Base-by-base conservation (phyloP, 345 rosid genomes). In the Melaleuca quinquenervia region DNA sequence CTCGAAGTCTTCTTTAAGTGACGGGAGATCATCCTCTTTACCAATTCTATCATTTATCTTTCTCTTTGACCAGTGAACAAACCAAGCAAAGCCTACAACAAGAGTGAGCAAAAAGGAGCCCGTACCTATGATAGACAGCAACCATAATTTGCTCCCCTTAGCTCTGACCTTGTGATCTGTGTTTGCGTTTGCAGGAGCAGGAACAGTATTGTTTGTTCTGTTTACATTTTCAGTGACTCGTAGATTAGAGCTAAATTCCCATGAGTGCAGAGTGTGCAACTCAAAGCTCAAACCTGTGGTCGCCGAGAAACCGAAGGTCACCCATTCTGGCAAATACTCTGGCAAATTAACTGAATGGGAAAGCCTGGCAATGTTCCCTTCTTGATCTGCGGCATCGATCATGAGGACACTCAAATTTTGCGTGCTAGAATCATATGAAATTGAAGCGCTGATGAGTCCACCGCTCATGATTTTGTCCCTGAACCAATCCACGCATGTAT, bases 261-360 rank as follows among this genome's bases (percentile, higher is more conserved):
- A 87, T 12, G 85, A 87, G 32, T 50, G 11, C 64, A 86, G 64
- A 48, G 52, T 60, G 21, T 87, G 85, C 11, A 84, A 56, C 85
- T 85, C 85, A 14, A 22, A 74, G 12, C 6, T 29, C 49, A 13
- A 3, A 5, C 83, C 85, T 6, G 54, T 89, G 32, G 85, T 13
- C 2, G 64, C 86, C 7, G 91, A 89, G 84, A 89, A 89, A 49
- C 88, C 89, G 45, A 89, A 26, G 44, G 85, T 83, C 16, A 89
- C 88, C 84, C 85, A 82, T 49, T 87, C 88, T 16, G 88, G 88
- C 32, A 89, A 84, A 62, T 82, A 50, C 24, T 44, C 21, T 21
- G 48, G 20, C 55, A 85, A 29, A 55, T 88, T 82, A 27, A 88
- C 54, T 0, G 36, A 49, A 51, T 86, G 53, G 44, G 62, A 45